phyloP scores from a whole-genome alignment of 257 asterid genomes.

The Gynochthodes officinalis region DNA sequence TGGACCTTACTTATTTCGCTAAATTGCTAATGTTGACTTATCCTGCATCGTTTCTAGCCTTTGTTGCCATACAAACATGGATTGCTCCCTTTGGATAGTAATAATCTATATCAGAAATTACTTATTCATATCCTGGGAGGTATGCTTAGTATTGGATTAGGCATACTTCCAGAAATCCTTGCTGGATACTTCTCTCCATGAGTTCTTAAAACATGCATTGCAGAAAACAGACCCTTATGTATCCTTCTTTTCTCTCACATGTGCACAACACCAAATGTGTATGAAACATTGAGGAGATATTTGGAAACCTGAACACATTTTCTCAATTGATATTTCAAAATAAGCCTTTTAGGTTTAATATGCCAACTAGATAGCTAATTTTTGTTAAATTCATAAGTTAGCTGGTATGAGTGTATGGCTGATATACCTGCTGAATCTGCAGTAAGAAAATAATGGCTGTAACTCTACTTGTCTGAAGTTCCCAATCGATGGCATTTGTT shows the following conservation, averaged over 20 bases:
- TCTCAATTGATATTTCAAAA: not conserved
- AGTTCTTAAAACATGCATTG: not conserved
- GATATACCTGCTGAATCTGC: not conserved
- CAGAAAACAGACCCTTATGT: not conserved
- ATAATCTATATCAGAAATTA: not conserved
- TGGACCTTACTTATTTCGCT: not conserved
- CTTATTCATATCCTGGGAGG: not conserved
- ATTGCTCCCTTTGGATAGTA: not conserved
- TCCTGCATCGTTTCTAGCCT: not conserved
- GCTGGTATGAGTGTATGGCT: not conserved
- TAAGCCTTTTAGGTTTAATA: not conserved
- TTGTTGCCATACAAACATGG: not conserved
- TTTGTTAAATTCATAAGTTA: not conserved
- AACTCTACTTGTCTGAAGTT: not conserved
- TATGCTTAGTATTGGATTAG: constrained; percentile 7
- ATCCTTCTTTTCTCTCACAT: not conserved
- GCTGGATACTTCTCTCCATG: not conserved
- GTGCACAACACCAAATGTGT: not conserved
- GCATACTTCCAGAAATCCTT: not conserved
- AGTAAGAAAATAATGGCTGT: not conserved
- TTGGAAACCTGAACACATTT: not conserved
- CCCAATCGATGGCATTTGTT: not conserved
- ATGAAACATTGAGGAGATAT: not conserved
- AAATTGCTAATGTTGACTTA: not conserved
- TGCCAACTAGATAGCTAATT: not conserved